These are phyloP conservation scores for Periconia macrospinosa DNA, from an alignment of 2,329 filamentous ascomycete genomes.

Conservation along the genomic window DNA sequence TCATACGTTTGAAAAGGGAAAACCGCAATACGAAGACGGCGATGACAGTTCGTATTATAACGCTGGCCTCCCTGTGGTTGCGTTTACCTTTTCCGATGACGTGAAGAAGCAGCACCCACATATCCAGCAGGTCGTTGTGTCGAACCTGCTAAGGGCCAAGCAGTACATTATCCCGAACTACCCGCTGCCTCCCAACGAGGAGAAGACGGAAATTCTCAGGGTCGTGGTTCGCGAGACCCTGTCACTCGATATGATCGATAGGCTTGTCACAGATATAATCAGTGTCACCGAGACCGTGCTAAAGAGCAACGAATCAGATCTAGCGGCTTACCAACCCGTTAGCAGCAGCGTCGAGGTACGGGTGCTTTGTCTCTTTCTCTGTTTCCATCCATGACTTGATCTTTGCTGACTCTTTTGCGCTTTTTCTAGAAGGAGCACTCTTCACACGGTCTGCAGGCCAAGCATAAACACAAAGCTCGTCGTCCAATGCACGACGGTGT, in stretches of 20 bases:
- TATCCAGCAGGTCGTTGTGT: constrained; percentile 66
- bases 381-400: too few relatives aligned
- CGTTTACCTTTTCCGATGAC: constrained; percentile 64
- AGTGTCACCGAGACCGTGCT: constrained; percentile 64
- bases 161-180: constrained; percentile 76
- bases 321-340: constrained; percentile 52
- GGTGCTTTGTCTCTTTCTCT: too few relatives aligned
- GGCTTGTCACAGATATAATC: constrained; percentile 63
- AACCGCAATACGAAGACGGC: constrained; percentile 47
- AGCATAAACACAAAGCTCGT: constrained; percentile 49
- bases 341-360: constrained; percentile 40
- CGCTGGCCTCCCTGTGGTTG: constrained; percentile 67
- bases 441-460: constrained; percentile 38
- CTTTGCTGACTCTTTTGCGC: neutral
- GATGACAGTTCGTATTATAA: constrained; percentile 63
- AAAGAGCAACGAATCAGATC: constrained; percentile 54
- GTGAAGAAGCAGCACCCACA: constrained; percentile 64
- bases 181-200: constrained; percentile 63
- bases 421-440: constrained; percentile 41
- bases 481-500: constrained; percentile 52
- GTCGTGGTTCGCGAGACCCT: constrained; percentile 69
- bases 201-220: constrained; percentile 66
- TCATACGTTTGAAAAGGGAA: constrained; percentile 45
- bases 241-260: constrained; percentile 68
- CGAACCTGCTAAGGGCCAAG: constrained; percentile 64